Evolutionary conservation across 2,329 filamentous ascomycete genomes (phyloP), one percentile per base, ranked within the genome.

Genomic region (Pestalotiopsis fici): DNA sequence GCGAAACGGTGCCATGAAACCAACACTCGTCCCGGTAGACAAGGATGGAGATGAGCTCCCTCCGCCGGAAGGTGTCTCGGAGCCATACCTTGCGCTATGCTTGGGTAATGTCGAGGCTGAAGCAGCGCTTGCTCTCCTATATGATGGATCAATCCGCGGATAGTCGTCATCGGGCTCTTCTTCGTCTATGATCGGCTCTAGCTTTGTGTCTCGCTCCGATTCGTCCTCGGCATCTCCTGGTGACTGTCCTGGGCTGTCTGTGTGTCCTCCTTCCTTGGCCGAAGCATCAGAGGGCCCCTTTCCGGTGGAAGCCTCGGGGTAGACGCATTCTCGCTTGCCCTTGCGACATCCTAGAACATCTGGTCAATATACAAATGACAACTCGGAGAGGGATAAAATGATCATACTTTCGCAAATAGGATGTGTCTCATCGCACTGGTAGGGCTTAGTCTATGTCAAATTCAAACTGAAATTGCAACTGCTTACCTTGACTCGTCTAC

Each of bases 261-360:
- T 80, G 68, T 82, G 82, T 66, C 73, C 59, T 60, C 70, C 50
- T n/a, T 86, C 83, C 70, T 81, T 85, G 71, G 79, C 71, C 39
- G 74, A 69, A 60, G 78, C 71, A 57, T 74, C 71, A 31, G 69
- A 66, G 61, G 79, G 72, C 27, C 80, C 77, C 70, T 84, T 86
- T 50, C 81, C 73, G 11, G 81, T 77, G 59, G 88, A 82, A 35
- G 90, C 84, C 60, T 95, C 93, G 2, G 96, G 95, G 78, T 98
- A 99, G 67, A 92, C 86, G 78, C 96, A 99, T 71, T 97, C 93
- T 80, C 96, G 88, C 72, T 90, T 93, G 62, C 95, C 96, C 80
- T 98, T 99, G 73, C 90, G 91, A 79, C 96, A 99, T 75, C 95
- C 94, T 92, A 69, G 55, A 62, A 25, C 62, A 65, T 50, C 74